A percentile compares a stretch with the other conserved stretches of the same genome.
These are phyloP conservation scores for Leucaena leucocephala DNA, from an alignment of 306 rosid genomes.

Conservation along the genomic window DNA sequence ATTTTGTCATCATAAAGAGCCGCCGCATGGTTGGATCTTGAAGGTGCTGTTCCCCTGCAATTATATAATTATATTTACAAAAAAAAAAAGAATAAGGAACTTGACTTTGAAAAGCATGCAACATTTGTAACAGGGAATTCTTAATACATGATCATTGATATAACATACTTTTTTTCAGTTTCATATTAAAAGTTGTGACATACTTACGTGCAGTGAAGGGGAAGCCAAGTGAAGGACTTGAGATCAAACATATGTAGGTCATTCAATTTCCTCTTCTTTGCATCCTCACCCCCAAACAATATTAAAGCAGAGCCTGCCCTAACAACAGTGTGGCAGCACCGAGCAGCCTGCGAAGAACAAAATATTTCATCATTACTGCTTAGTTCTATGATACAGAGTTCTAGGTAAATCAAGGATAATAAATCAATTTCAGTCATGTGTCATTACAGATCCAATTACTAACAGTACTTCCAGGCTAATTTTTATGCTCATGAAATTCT, in stretches of 20 bases:
- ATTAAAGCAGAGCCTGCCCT: constrained; percentile 74
- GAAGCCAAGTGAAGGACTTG: constrained; percentile 91
- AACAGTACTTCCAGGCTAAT: constrained; percentile 9
- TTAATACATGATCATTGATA: constrained; percentile 7
- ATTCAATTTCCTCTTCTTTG: constrained; percentile 76
- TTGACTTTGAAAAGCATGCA: constrained; percentile 13
- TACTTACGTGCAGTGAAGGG: constrained; percentile 92
- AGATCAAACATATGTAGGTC: constrained; percentile 96
- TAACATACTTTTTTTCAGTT: constrained; percentile 4
- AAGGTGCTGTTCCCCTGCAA: constrained; percentile 89
- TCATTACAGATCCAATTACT: background rate
- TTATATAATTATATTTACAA: background rate
- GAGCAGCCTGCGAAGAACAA: constrained; percentile 67
- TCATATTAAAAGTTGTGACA: constrained; percentile 3
- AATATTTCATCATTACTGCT: constrained; percentile 29
- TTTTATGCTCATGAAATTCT: constrained; percentile 2
- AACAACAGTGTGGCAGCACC: constrained; percentile 89
- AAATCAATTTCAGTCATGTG: background rate
- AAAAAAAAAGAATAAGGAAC: background rate
- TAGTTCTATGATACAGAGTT: constrained; percentile 21
- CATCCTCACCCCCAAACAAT: constrained; percentile 95
- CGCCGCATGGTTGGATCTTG: constrained; percentile 87
- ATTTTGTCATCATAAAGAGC: constrained; percentile 85
- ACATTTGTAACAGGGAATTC: background rate
- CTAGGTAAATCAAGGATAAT: background rate